Conservation (phyloP, 345 rosid species). For the Lepidium africanum region DNA sequence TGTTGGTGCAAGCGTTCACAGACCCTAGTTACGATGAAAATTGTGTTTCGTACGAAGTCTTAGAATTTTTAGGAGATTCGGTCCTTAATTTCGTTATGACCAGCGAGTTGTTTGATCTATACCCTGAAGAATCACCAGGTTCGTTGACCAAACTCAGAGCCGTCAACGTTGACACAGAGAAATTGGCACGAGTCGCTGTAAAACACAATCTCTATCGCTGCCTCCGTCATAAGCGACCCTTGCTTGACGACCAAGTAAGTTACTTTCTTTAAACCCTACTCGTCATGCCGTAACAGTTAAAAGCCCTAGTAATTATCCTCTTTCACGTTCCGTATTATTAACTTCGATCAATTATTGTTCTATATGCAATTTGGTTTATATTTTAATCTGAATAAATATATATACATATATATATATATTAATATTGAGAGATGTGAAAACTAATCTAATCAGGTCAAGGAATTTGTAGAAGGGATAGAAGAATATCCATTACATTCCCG, state of each 20-base stretch:
- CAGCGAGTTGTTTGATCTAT: background rate
- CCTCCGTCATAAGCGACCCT: constrained; percentile 50
- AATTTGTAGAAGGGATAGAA: constrained; percentile 35
- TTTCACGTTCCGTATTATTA: background rate
- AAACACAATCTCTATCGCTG: constrained; percentile 39
- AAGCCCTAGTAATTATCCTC: too few relatives aligned
- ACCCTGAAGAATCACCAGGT: constrained; percentile 29
- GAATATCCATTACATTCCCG: constrained; percentile 48
- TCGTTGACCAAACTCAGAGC: constrained; percentile 57
- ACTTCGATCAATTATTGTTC: background rate
- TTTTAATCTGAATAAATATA: too few relatives aligned
- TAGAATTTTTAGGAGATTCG: constrained; percentile 54
- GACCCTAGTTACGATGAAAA: constrained; percentile 23
- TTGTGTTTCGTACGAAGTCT: constrained; percentile 34
- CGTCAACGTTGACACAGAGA: constrained; percentile 56
- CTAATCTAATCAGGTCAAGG: constrained; percentile 30
- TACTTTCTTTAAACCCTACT: background rate
- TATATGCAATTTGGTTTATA: background rate
- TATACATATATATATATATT: too few relatives aligned
- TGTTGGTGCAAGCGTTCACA: constrained; percentile 56
- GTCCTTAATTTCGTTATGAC: constrained; percentile 36
- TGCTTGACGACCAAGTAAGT: constrained; percentile 56
- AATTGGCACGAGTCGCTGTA: constrained; percentile 55
- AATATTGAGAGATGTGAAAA: background rate
- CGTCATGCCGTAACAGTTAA: background rate